Conservation (phyloP, 1,284 basidiomycete genomes). For the Veloboletus limbatus region DNA sequence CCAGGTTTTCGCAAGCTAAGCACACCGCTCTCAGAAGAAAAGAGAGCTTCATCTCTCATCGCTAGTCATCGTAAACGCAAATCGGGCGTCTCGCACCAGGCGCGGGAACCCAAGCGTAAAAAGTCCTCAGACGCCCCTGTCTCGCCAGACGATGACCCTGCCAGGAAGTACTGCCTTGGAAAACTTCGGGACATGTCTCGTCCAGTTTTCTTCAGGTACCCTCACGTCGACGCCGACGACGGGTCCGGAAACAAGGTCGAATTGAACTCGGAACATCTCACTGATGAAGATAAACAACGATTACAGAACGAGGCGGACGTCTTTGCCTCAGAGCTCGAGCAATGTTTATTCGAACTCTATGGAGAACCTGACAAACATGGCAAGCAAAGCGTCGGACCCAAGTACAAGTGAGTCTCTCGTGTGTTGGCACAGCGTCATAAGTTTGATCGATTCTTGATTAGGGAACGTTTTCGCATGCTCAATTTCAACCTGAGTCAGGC, state of each 20-base stretch:
- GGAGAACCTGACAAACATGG: slow-evolving; percentile 75
- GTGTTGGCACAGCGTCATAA: slow-evolving; percentile 2
- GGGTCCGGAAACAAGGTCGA: slow-evolving; percentile 31
- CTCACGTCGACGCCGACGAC: slow-evolving; percentile 37
- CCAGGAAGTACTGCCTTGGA: slow-evolving; percentile 70
- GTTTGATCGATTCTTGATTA: slow-evolving; percentile 29
- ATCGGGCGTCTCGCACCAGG: slow-evolving; percentile 30
- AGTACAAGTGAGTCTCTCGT: slow-evolving; percentile 69
- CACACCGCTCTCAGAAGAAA: slow-evolving; percentile 24
- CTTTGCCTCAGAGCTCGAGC: slow-evolving; percentile 68
- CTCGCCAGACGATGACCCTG: slow-evolving; percentile 57
- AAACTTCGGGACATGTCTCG: slow-evolving; percentile 69
- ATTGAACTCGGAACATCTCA: slow-evolving; percentile 42
- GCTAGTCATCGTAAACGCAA: slow-evolving; percentile 42
- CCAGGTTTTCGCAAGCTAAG: slow-evolving; percentile 21
- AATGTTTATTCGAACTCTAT: slow-evolving; percentile 67
- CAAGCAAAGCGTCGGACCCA: slow-evolving; percentile 60
- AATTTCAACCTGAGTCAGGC: slow-evolving; percentile 75
- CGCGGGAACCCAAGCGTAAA: slow-evolving; percentile 45
- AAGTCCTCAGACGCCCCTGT: slow-evolving; percentile 37
- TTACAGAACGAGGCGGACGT: slow-evolving; percentile 52
- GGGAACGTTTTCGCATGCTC: slow-evolving; percentile 82
- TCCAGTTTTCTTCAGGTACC: slow-evolving; percentile 67
- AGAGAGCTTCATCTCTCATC: slow-evolving; percentile 21
- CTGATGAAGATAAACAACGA: slow-evolving; percentile 56